Conservation (phyloP, 768 basidiomycete genomes). For the Boletus tomentosulus region DNA sequence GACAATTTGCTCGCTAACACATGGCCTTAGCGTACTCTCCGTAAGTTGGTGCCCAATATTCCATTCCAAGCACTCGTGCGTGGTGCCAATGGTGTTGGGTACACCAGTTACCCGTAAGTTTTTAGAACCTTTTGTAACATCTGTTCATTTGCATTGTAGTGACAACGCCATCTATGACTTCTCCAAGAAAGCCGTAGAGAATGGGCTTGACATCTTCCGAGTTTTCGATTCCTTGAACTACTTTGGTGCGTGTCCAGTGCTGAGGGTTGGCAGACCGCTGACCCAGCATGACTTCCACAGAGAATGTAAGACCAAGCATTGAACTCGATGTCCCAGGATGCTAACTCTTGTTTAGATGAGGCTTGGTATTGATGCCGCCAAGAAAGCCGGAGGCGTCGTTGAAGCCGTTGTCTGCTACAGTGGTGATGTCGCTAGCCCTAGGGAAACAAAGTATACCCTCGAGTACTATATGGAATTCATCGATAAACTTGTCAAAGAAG, state of each 20-base stretch:
- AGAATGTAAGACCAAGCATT: conserved; percentile 53
- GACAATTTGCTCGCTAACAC: conserved; percentile 9
- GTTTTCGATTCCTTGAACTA: conserved; percentile 99
- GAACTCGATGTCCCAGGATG: neutral
- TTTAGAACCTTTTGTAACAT: neutral
- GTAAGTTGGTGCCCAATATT: conserved; percentile 97
- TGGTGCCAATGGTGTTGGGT: conserved; percentile 98
- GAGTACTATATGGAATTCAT: conserved; percentile 97
- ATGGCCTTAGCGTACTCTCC: conserved; percentile 66
- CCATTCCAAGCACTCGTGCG: conserved; percentile 97
- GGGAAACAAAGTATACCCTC: conserved; percentile 95
- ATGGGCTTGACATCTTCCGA: conserved; percentile 98
- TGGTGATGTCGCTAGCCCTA: conserved; percentile 92
- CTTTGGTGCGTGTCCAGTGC: conserved; percentile 58
- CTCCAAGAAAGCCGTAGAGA: conserved; percentile 99
- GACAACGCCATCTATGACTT: conserved; percentile 99
- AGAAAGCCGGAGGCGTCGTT: conserved; percentile 98
- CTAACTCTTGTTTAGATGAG: conserved; percentile 61
- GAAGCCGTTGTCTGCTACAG: conserved; percentile 99
- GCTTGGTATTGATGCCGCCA: conserved; percentile 98
- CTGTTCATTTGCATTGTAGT: conserved; percentile 35
- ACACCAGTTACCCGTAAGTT: conserved; percentile 93
- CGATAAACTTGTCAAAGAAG: conserved; percentile 87
- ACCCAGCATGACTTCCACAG: conserved; percentile 33
- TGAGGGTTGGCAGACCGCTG: neutral